Evolutionary conservation across 2,329 filamentous ascomycete species (phyloP).

Genomic region (Fusarium tricinctum): DNA sequence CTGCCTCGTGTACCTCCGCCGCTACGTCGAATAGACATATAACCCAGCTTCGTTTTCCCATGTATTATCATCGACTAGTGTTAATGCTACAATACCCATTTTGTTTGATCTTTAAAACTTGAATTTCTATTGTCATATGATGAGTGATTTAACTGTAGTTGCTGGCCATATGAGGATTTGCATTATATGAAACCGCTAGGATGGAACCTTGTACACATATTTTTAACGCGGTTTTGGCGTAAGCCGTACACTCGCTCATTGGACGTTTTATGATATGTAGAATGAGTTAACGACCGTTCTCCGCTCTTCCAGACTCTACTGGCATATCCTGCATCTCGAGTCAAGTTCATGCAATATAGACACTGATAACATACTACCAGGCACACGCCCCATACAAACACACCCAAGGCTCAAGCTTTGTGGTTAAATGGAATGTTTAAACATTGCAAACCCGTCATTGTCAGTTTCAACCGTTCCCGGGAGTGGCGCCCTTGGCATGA

Average conservation of each 20-base stretch:
- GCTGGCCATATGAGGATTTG: not conserved
- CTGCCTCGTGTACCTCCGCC: conserved; percentile 45
- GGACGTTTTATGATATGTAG: not conserved
- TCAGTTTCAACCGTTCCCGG: conserved; percentile 40
- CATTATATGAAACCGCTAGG: conserved; percentile 3
- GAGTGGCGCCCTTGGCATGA: conserved; percentile 38
- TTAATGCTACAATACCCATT: conserved; percentile 39
- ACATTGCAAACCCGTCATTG: conserved; percentile 22
- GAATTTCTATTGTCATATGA: not conserved
- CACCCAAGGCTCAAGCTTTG: conserved; percentile 1
- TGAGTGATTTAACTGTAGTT: not conserved
- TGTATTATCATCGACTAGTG: conserved; percentile 22
- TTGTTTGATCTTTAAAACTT: conserved; percentile 1
- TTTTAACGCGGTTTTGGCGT: not conserved
- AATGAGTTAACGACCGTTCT: not conserved
- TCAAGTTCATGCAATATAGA: not conserved
- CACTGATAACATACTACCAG: not conserved
- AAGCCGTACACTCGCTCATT: not conserved
- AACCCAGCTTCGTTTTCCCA: conserved; percentile 33
- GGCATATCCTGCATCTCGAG: not conserved
- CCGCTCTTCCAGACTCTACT: not conserved
- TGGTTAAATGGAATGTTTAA: conserved; percentile 26
- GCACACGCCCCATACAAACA: conserved; percentile 3
- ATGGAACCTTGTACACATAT: not conserved
- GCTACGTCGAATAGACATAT: conserved; percentile 52